Conservation (phyloP, 768 basidiomycete species). For the Tricholoma saponaceum region DNA sequence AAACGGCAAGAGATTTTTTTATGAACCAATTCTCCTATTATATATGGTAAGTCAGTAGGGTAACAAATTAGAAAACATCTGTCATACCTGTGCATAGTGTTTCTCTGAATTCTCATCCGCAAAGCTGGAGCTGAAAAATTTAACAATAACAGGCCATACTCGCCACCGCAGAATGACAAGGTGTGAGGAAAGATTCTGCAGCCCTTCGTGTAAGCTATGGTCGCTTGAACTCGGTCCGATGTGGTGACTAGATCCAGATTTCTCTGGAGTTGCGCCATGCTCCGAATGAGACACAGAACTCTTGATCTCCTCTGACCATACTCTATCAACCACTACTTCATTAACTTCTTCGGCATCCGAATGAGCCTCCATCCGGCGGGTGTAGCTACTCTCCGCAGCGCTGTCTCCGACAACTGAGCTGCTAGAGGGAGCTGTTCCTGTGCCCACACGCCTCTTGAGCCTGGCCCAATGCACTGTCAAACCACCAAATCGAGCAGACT, state of each 20-base stretch:
- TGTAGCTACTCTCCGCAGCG: slow-evolving; percentile 34
- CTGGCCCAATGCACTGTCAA: slow-evolving; percentile 44
- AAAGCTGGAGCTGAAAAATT: slow-evolving; percentile 61
- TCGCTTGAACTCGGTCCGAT: slow-evolving; percentile 26
- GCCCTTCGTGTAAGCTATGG: slow-evolving; percentile 32
- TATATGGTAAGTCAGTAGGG: slow-evolving; percentile 3
- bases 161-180: slow-evolving; percentile 53
- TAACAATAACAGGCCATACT: slow-evolving; percentile 47
- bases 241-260: slow-evolving; percentile 41
- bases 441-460: slow-evolving; percentile 51
- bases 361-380: slow-evolving; percentile 17
- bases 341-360: slow-evolving; percentile 45
- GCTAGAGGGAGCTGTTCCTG: slow-evolving; percentile 52
- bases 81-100: slow-evolving; percentile 37
- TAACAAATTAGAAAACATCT: not conserved
- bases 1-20: slow-evolving; percentile 60
- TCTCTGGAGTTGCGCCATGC: slow-evolving; percentile 42
- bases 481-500: slow-evolving; percentile 31
- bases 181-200: slow-evolving; percentile 27
- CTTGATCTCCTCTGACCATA: slow-evolving; percentile 59
- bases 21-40: slow-evolving; percentile 69
- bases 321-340: slow-evolving; percentile 72
- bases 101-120: slow-evolving; percentile 48
- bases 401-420: slow-evolving; percentile 51
- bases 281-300: slow-evolving; percentile 52